These are phyloP conservation scores for Fusarium metavorans DNA, from an alignment of 2,329 filamentous ascomycete genomes.

Conservation along the genomic window DNA sequence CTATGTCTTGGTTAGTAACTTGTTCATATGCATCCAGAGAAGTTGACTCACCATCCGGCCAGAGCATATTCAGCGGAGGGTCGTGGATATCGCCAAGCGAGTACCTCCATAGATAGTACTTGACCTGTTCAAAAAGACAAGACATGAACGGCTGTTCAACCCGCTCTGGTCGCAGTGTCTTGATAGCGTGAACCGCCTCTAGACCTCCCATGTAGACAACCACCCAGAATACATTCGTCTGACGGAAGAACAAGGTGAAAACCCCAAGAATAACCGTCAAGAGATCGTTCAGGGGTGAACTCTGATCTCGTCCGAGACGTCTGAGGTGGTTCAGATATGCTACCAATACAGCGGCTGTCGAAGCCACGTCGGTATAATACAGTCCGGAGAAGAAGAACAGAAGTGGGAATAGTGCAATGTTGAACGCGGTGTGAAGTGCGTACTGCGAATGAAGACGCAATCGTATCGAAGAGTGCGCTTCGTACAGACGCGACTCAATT, in stretches of 20 bases:
- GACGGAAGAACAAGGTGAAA: slow-evolving; percentile 79
- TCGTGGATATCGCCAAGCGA: slow-evolving; percentile 68
- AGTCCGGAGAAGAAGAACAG: slow-evolving; percentile 96
- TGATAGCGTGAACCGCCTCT: slow-evolving; percentile 65
- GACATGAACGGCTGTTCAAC: slow-evolving; percentile 47
- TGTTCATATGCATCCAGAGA: not conserved
- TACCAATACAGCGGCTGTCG: slow-evolving; percentile 79
- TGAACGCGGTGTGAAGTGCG: slow-evolving; percentile 74
- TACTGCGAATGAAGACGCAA: slow-evolving; percentile 52
- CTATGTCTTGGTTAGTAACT: slow-evolving; percentile 49
- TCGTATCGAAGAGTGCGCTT: slow-evolving; percentile 32
- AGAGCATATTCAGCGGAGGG: slow-evolving; percentile 58
- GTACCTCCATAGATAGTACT: slow-evolving; percentile 57
- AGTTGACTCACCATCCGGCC: slow-evolving; percentile 61
- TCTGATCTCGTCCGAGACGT: slow-evolving; percentile 53
- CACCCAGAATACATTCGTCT: slow-evolving; percentile 98
- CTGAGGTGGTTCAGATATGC: slow-evolving; percentile 71
- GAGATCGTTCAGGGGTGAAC: slow-evolving; percentile 55
- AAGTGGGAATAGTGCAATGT: slow-evolving; percentile 86
- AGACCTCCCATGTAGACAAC: slow-evolving; percentile 79
- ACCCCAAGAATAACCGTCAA: slow-evolving; percentile 69
- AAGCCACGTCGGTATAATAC: slow-evolving; percentile 94
- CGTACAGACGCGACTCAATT: slow-evolving; percentile 58
- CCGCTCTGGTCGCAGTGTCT: slow-evolving; percentile 53
- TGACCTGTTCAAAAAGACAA: slow-evolving; percentile 51